These are phyloP conservation scores for Penicillium olsonii DNA, from an alignment of 2,329 filamentous ascomycete species.

Conservation along the genomic window DNA sequence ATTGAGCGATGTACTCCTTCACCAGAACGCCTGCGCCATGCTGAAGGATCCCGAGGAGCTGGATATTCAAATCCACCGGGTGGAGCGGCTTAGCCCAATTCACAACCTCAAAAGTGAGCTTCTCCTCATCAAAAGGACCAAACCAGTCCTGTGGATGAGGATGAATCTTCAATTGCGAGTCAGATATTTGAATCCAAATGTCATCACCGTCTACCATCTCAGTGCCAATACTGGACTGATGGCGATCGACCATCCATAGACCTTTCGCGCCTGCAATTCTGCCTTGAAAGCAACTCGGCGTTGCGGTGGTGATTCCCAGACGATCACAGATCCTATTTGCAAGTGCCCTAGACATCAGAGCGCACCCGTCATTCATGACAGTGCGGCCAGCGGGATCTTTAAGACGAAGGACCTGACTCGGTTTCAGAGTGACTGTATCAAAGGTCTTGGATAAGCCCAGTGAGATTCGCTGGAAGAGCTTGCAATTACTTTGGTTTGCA, in stretches of 20 bases:
- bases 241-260: constrained; percentile 58
- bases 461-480: constrained; percentile 47
- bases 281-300: constrained; percentile 58
- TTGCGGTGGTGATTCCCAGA: constrained; percentile 41
- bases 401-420: constrained; percentile 39
- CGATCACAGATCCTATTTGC: constrained; percentile 49
- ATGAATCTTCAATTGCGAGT: constrained; percentile 60
- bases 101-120: constrained; percentile 60
- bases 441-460: constrained; percentile 49
- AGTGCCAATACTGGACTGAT: constrained; percentile 27
- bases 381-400: constrained; percentile 27
- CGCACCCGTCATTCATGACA: constrained; percentile 57
- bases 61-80: constrained; percentile 53
- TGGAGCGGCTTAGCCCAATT: constrained; percentile 48
- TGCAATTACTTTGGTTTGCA: constrained; percentile 41
- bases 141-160: constrained; percentile 41
- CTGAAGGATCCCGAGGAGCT: constrained; percentile 57
- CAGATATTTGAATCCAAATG: constrained; percentile 58
- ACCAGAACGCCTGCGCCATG: constrained; percentile 55
- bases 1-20: constrained; percentile 43
- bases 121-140: constrained; percentile 38
- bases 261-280: constrained; percentile 63
- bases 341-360: constrained; percentile 54
- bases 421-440: constrained; percentile 39
- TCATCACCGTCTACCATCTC: constrained; percentile 19